Percentiles rank a stretch among this genome's conserved stretches.
phyloP scores from a whole-genome alignment of 495 filamentous ascomycete genomes.

The Penicilliopsis zonata region DNA sequence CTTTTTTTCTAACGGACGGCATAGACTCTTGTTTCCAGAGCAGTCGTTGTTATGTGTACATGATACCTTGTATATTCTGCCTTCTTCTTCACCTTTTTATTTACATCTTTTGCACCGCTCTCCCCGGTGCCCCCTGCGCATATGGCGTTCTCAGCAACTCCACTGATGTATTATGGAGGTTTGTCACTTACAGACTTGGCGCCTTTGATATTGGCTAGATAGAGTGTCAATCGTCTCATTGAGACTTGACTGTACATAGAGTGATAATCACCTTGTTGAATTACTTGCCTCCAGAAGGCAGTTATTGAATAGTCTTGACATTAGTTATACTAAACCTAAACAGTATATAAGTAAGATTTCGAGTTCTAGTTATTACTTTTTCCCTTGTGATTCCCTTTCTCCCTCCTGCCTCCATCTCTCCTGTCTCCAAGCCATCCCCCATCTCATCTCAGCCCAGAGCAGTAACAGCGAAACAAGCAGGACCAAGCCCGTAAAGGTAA shows the following conservation, averaged over 20 bases:
- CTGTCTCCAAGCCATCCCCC: slow-evolving; percentile 16
- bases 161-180: too few relatives aligned
- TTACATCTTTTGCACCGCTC: background rate
- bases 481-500: slow-evolving; percentile 28
- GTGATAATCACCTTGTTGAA: too few relatives aligned
- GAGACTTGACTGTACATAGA: too few relatives aligned
- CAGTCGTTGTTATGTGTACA: background rate
- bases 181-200: too few relatives aligned
- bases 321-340: too few relatives aligned
- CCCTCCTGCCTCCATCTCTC: slow-evolving; percentile 3
- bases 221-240: too few relatives aligned
- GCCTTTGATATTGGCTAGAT: too few relatives aligned
- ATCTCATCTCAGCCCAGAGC: slow-evolving; percentile 17
- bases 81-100: background rate
- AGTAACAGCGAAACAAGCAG: slow-evolving; percentile 23
- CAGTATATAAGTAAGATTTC: too few relatives aligned
- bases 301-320: too few relatives aligned
- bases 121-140: too few relatives aligned
- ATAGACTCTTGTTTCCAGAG: background rate
- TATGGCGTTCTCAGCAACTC: too few relatives aligned
- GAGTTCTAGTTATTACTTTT: background rate
- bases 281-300: too few relatives aligned
- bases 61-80: background rate
- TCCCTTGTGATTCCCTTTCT: slow-evolving; percentile 1
- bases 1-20: background rate